Base-by-base conservation (phyloP, 1,284 basidiomycete genomes). In the Coniferiporia sulphurascens region DNA sequence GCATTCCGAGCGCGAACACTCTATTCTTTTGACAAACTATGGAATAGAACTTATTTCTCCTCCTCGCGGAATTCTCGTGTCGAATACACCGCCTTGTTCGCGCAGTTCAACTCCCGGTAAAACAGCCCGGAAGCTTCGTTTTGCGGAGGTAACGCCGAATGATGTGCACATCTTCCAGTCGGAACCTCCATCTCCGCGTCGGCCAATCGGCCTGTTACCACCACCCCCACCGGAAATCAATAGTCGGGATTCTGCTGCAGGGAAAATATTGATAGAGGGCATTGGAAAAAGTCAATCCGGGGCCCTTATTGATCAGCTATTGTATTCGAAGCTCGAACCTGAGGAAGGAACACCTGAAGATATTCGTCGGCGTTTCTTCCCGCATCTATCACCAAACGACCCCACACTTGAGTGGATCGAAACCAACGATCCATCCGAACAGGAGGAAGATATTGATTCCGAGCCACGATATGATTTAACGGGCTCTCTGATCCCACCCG, bases 341-440 rank as follows among this genome's bases (percentile, higher is more conserved):
- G 86, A 88, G 60, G 85, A 89, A 67, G 91, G 89, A 4, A 86
- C 87, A 0, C 85, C 92, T 4, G 90, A 93, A 69, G 81, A 88
- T 64, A 95, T 96, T 64, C 87, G 91, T 48, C 78, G 79, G 35
- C 85, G 85, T 38, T 98, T 87, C 76, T 98, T 98, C 70, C 92
- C 95, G 0, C 72, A 82, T 59, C 83, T 80, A 0, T 80, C 86
- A 21, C 73, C 83, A 1, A 76, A 87, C 60, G 85, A 93, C 67
- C 86, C 88, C 3, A 80, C 78, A 48, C 73, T 96, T 13, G 85
- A 83, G 50, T 96, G 94, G 94, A 87, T 93, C 69, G 73, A 79
- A 48, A 65, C 73, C 4, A 60, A 57, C 41, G 41, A 57, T 62
- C 6, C 59, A 19, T 62, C 64, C 17, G 41, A 52, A 0, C 53